Base-by-base conservation (phyloP, 2,329 filamentous ascomycete species). In the Arthrobotrys megalospora region DNA sequence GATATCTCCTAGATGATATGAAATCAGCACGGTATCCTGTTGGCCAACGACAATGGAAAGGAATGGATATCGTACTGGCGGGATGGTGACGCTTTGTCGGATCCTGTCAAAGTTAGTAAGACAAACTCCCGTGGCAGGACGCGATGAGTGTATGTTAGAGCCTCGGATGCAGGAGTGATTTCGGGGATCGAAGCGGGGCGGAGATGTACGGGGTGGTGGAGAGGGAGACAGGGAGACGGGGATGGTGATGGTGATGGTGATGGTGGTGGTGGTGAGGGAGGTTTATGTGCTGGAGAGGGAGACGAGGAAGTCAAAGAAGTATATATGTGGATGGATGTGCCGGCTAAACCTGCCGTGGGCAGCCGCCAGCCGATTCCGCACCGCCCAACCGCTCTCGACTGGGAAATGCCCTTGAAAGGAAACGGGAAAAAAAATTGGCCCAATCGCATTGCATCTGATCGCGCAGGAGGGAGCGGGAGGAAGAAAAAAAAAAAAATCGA, bases 101-200 rank as follows among this genome's bases (percentile, higher is more conserved):
- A 47, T 65, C 66, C 72, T 77, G 72, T 50, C 36, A 50, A 62
- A 45, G 34, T 77, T 65, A 77, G 66, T 32, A 47, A 38, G 19
- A 38, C 24, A 47, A 62, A 66, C 60, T 65, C 38, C 72, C 45
- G 71, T 8, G 60, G 50, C 2, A 58, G 7, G 50, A 48, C 60
- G 24, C 34, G 48, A 41, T 47, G 28, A n/a, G 43, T n/a, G 16
- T 19, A 3, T 41, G 16, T 53, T 16, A 38, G 24, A 14, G 16
- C 21, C 16, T 6, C 5, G 19, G 14, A 19, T n/a, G 8, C 4
- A 43, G 28, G 11, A 16, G 24, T 28, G 24, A 28, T 28, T 28
- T 28, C 24, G 5, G 24, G 5, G 2, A 28, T 28, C 5, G 24
- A 28, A 28, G 24, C 24, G 24, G 24, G 2, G 24, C 5, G 24